These are phyloP conservation scores for Scutellaria baicalensis DNA, from an alignment of 257 asterid genomes.

Conservation along the genomic window DNA sequence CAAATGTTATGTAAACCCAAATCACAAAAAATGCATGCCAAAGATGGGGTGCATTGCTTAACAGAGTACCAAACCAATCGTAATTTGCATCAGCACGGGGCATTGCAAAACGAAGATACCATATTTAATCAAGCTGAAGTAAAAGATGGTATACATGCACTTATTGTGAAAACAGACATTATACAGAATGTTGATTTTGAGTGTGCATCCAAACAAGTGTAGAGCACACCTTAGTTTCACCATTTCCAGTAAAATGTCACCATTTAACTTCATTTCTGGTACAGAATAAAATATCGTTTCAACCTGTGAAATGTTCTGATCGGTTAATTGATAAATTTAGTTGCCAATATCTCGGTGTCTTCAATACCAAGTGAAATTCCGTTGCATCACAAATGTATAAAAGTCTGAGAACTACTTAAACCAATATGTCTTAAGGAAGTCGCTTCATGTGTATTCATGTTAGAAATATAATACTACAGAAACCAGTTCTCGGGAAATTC, in stretches of 20 bases:
- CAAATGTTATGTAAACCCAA: no score
- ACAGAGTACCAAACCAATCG: no score
- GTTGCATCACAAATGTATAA: not conserved
- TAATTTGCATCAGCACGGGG: no score
- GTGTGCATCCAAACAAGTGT: not conserved
- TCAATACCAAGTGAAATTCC: not conserved
- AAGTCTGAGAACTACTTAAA: not conserved
- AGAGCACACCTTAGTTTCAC: not conserved
- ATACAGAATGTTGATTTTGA: not conserved
- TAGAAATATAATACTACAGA: no score
- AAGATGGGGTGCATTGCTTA: no score
- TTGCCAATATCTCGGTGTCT: not conserved
- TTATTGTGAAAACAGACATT: not conserved
- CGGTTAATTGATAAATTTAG: not conserved
- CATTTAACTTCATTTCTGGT: not conserved
- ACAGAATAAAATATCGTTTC: not conserved
- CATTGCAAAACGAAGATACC: no score
- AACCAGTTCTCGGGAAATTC: not conserved
- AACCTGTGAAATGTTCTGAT: not conserved
- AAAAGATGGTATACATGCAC: not conserved
- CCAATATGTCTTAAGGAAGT: not conserved
- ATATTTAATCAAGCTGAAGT: not conserved
- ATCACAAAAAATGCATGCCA: no score
- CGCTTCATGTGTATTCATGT: not conserved
- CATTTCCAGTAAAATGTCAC: not conserved